Evolutionary conservation across 2,329 filamentous ascomycete species (phyloP), one percentile per base, ranked within the genome.

Genomic region (Aspergillus phoenicis): DNA sequence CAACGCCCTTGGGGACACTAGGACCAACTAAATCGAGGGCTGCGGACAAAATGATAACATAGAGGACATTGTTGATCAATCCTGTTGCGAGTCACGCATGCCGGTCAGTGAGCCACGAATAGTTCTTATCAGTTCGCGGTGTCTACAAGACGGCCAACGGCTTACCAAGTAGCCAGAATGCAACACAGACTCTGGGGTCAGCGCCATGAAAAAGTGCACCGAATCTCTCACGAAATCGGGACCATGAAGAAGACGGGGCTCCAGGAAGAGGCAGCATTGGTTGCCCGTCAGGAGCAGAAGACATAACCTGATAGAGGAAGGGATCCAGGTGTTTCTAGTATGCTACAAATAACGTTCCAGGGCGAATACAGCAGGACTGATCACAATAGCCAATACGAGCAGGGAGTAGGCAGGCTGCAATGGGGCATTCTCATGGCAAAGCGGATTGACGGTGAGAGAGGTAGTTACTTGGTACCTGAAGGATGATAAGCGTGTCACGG

Each of bases 31-130:
- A 90, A 72, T 99, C 95, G 70, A 97, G 90, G 3, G 95, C 95
- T 38, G 95, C 91, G 30, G 93, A 96, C 71, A 99, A 89, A 73
- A 98, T 95, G 75, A 98, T 91, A 59, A 98, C 94, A 78, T 97
- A 98, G 79, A 97, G 90, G 68, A 98, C 91, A 80, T 98, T 98
- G 79, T 99, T 98, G 75, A 98, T 95, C 17, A 95, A 81, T 56
- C 91, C 91, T 94, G 71, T n/a, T 51, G 49, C 39, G 20, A 22
- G 33, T 39, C 33, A 38, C 59, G 57, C 30, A 15, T 36, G 33
- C 11, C 33, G 20, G 41, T 63, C 45, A 61, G 53, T 49, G 36
- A 49, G 36, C 38, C 20, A 8, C 15, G 8, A n/a, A 17, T 11
- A 5, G 15, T 30, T 33, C 45, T 28, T 51, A 51, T 51, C 28